These are phyloP conservation scores for Hypoxylon sp. DNA, from an alignment of 2,329 filamentous ascomycete species.

Conservation along the genomic window DNA sequence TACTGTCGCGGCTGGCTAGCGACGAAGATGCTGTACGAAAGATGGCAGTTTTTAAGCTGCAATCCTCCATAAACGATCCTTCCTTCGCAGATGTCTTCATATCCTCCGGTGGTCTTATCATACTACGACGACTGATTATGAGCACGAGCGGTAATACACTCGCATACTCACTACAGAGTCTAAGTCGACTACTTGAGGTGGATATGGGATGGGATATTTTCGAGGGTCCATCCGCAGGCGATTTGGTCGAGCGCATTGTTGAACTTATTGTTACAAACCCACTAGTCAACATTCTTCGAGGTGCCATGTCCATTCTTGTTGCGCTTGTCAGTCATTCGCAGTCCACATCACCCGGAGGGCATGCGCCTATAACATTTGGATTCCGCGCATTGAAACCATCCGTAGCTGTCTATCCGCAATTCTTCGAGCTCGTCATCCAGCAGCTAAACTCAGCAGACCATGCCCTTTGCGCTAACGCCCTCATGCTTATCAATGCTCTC, in stretches of 20 bases:
- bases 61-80: constrained; percentile 94
- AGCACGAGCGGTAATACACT: constrained; percentile 91
- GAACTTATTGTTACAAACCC: constrained; percentile 95
- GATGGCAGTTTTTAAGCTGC: constrained; percentile 99
- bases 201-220: constrained; percentile 98
- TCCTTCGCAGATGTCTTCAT: constrained; percentile 98
- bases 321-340: constrained; percentile 91
- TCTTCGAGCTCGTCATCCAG: constrained; percentile 93
- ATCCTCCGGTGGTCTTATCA: constrained; percentile 84
- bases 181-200: constrained; percentile 89
- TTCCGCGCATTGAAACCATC: constrained; percentile 94
- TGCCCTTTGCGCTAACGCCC: constrained; percentile 92
- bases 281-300: constrained; percentile 95
- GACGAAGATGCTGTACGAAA: constrained; percentile 93
- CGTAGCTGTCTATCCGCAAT: constrained; percentile 91
- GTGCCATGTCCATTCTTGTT: constrained; percentile 96
- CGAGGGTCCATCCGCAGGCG: constrained; percentile 72
- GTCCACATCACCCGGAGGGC: constrained; percentile 61
- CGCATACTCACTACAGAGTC: constrained; percentile 92
- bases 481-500: constrained; percentile 95
- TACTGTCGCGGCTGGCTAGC: constrained; percentile 75
- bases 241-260: constrained; percentile 83
- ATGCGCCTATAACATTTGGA: constrained; percentile 77
- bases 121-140: constrained; percentile 87
- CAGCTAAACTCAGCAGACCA: constrained; percentile 95